These are phyloP conservation scores for Lonicera japonica DNA, from an alignment of 129 eudicot genomes.

Conservation along the genomic window DNA sequence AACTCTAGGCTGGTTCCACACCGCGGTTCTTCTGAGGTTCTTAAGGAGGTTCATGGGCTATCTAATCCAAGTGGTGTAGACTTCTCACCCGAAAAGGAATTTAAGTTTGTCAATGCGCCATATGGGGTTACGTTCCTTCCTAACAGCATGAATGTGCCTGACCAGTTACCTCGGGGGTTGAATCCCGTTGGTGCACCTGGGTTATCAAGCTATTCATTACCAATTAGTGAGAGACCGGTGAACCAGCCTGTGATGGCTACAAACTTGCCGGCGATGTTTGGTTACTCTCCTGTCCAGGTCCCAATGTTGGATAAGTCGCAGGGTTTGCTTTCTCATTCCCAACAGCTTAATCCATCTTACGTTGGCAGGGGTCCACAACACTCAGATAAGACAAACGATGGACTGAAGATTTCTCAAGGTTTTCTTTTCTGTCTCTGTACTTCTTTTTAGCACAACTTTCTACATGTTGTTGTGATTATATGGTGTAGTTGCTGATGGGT, in stretches of 20 bases:
- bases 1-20: conserved; percentile 45
- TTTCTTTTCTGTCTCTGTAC: conserved; percentile 12
- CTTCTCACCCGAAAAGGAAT: too few relatives aligned
- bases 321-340: conserved; percentile 40
- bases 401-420: conserved; percentile 49
- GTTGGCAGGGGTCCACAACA: conserved; percentile 40
- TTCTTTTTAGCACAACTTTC: conserved; percentile 54
- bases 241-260: too few relatives aligned
- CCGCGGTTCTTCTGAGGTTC: conserved; percentile 31
- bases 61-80: too few relatives aligned
- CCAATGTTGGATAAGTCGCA: conserved; percentile 50
- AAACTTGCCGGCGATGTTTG: too few relatives aligned
- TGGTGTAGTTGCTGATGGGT: too few relatives aligned
- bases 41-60: conserved; percentile 46
- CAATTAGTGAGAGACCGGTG: too few relatives aligned
- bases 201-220: too few relatives aligned
- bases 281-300: conserved; percentile 62
- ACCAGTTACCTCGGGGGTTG: conserved; percentile 53
- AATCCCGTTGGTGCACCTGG: conserved; percentile 55
- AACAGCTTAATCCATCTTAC: conserved; percentile 37
- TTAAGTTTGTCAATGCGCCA: too few relatives aligned
- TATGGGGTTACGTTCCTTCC: conserved; percentile 34
- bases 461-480: conserved; percentile 36
- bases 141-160: conserved; percentile 51
- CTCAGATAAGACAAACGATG: conserved; percentile 41